A percentile compares a stretch with the other conserved stretches of the same genome.
These are phyloP conservation scores for Boletus speciosus DNA, from an alignment of 768 basidiomycete genomes.

Conservation along the genomic window DNA sequence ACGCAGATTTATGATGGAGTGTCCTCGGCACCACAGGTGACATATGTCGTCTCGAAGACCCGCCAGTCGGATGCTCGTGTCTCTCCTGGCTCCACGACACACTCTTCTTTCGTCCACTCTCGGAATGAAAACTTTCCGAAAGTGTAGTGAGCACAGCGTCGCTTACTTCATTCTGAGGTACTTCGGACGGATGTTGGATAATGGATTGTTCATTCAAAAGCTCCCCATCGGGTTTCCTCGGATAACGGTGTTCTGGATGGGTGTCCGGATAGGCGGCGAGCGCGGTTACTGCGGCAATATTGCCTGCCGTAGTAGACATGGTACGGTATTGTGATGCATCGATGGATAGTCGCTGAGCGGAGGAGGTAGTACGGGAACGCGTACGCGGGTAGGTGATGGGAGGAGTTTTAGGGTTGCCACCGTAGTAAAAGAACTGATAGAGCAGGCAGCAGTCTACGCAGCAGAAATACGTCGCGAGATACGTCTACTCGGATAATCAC, in stretches of 20 bases:
- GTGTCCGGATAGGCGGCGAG: conserved; percentile 63
- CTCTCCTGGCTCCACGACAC: conserved; percentile 75
- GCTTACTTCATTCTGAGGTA: conserved; percentile 41
- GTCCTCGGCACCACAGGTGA: conserved; percentile 32
- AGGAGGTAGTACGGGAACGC: conserved; percentile 43
- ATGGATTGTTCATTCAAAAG: conserved; percentile 18
- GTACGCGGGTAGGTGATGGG: conserved; percentile 34
- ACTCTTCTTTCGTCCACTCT: conserved; percentile 53
- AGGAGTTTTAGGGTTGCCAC: conserved; percentile 34
- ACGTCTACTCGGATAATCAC: conserved; percentile 51
- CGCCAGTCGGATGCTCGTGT: conserved; percentile 41
- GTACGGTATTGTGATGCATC: conserved; percentile 68
- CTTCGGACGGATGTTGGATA: conserved; percentile 21
- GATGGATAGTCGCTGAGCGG: conserved; percentile 45
- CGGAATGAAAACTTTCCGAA: conserved; percentile 77
- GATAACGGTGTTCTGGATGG: conserved; percentile 31
- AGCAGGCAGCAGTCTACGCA: conserved; percentile 74
- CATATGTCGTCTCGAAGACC: conserved; percentile 39
- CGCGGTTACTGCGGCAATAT: conserved; percentile 69
- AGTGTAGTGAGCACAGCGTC: conserved; percentile 55
- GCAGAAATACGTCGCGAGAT: conserved; percentile 90
- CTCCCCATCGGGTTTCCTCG: conserved; percentile 27
- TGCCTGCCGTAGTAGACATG: conserved; percentile 64
- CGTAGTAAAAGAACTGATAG: conserved; percentile 80
- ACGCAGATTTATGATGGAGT: conserved; percentile 28